phyloP scores from a whole-genome alignment of 2,329 filamentous ascomycete species.

The Alternaria infectoria region DNA sequence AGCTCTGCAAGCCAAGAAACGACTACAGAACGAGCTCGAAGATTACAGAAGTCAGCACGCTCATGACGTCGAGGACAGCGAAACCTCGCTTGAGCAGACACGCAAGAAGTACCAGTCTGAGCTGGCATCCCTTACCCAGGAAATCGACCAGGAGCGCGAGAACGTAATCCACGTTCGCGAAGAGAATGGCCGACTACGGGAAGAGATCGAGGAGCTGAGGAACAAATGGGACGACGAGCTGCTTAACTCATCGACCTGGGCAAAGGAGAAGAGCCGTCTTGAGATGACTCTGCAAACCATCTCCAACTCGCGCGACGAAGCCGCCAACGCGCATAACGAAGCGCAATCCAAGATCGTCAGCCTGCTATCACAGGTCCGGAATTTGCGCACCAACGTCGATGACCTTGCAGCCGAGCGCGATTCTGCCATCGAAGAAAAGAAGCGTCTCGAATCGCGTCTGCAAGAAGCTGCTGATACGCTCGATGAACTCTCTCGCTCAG shows the following conservation, averaged over 20 bases:
- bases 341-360: constrained; percentile 92
- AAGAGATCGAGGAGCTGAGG: constrained; percentile 92
- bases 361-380: constrained; percentile 86
- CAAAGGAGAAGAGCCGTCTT: constrained; percentile 93
- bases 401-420: constrained; percentile 87
- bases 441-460: constrained; percentile 81
- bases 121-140: constrained; percentile 85
- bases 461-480: constrained; percentile 87
- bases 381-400: constrained; percentile 81
- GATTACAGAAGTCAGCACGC: constrained; percentile 95
- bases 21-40: constrained; percentile 94
- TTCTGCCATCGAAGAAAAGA: constrained; percentile 84
- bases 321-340: constrained; percentile 90
- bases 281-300: constrained; percentile 90
- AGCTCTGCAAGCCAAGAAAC: constrained; percentile 86
- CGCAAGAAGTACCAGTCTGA: constrained; percentile 97
- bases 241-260: constrained; percentile 96
- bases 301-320: constrained; percentile 90
- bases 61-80: constrained; percentile 96
- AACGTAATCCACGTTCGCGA: constrained; percentile 83
- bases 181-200: constrained; percentile 86
- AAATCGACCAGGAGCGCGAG: constrained; percentile 91
- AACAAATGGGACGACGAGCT: constrained; percentile 99
- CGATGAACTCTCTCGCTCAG: constrained; percentile 84
- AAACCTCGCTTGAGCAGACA: constrained; percentile 94